Evolutionary conservation across 73 alveolate genomes (phyloP), one percentile per base, ranked within the genome.

Genomic region (Paramecium caudatum): DNA sequence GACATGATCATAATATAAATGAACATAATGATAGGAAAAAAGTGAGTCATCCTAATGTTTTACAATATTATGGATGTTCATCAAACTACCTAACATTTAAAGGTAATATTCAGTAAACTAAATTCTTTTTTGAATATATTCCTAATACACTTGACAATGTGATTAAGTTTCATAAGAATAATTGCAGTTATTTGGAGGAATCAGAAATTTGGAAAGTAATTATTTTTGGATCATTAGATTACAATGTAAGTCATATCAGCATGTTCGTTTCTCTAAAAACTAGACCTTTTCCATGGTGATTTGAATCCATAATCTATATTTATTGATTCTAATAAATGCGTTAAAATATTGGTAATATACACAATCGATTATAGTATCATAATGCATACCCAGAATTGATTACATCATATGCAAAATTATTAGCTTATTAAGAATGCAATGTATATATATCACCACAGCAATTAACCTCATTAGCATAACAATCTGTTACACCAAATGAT

Each of bases 121-220:
- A 55, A 23, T 55, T 55, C 45, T 55, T 55, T 55, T 55, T 55
- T 55, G 80, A 55, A 55, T 55, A 55, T 55, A 55, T 55, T 55
- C 80, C 80, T 9, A 55, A 55, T 23, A 55, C 80, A 12, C 30
- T 55, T 27, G 80, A 21, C 3, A 55, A 55, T 55, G 80, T 55
- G 2, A 55, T 55, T 10, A 23, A 27, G 23, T 55, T 55, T 55
- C 80, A 55, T 6, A 55, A 55, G 7, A 55, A 55, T 19, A 55
- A 55, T 55, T 55, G 80, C 30, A 55, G 80, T 55, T 55, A 55
- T 55, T 21, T 55, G 46, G 80, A 55, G 30, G 80, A 55, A 55
- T 5, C 17, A 10, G 80, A 55, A 55, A 55, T 55, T 55, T 55
- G 80, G 80, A 55, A 55, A 55, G 80, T 55, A 55, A 4, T 55